These are phyloP conservation scores for Boletellus deceptivus DNA, from an alignment of 1,284 basidiomycete genomes.

Conservation along the genomic window DNA sequence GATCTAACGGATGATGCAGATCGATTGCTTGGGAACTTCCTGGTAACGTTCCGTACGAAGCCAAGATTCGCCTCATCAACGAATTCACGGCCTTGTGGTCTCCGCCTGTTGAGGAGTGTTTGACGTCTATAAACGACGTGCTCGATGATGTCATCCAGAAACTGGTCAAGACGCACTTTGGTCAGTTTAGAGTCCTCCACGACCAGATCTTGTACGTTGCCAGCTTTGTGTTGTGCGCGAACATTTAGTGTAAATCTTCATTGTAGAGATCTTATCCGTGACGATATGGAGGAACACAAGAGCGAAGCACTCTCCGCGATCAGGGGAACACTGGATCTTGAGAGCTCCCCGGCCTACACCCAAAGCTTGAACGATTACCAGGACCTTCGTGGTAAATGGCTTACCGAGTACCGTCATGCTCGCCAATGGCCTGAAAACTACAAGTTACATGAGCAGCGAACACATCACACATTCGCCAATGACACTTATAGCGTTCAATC, in stretches of 20 bases:
- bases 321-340: conserved; percentile 25
- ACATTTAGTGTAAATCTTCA: background rate
- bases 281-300: conserved; percentile 26
- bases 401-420: conserved; percentile 18
- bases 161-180: conserved; percentile 33
- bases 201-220: conserved; percentile 29
- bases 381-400: conserved; percentile 21
- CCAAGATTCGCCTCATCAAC: conserved; percentile 42
- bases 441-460: too few relatives aligned
- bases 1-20: conserved; percentile 27
- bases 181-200: conserved; percentile 31
- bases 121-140: conserved; percentile 33
- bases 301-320: conserved; percentile 10
- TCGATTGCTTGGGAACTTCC: conserved; percentile 53
- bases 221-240: background rate
- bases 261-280: conserved; percentile 22
- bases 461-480: too few relatives aligned
- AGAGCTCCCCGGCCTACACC: conserved; percentile 31
- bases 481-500: too few relatives aligned
- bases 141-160: conserved; percentile 20
- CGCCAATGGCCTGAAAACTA: background rate
- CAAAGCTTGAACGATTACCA: conserved; percentile 34
- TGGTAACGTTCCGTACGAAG: conserved; percentile 48
- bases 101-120: conserved; percentile 39
- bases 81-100: conserved; percentile 43